Evolutionary conservation across 805 yeast species (phyloP), one percentile per base, ranked within the genome.

Genomic region (Candida nanaspora): DNA sequence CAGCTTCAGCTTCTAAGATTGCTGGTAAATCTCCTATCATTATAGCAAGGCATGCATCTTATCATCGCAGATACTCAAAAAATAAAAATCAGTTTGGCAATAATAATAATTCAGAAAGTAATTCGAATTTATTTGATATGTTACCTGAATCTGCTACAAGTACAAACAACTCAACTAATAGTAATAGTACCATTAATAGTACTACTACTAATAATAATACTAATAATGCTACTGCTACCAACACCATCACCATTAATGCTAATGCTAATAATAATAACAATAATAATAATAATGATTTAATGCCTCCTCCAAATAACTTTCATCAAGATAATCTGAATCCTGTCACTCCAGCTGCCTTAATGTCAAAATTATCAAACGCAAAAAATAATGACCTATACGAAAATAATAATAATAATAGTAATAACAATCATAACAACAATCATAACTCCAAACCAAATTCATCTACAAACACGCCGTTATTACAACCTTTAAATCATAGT

Each of bases 11-110:
- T 15, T 26, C 35, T 14, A 26, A 40, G 2, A 39, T 43, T 2
- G 20, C 42, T 5, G 66, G 64, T 45, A 62, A 61, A 39, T 65
- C 72, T 5, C 74, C 76, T 9, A 48, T 57, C 15, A 47, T 63
- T 4, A 63, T 63, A 42, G 56, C 66, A 2, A 53, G 53, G 35
- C 49, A 54, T 41, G 41, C 53, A 5, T 38, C 39, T 18, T 41
- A 41, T 27, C 31, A 35, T 23, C 29, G 26, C 6, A 28, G 31
- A 25, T 34, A 15, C 16, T 30, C 36, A 32, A 40, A 38, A 10
- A 31, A 3, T 6, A 33, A 26, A 29, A 16, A 19, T 18, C 39
- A 13, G 9, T 23, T 16, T 22, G 11, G 27, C 27, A 23, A 23
- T 23, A 23, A 23, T 11, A 23, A 23, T 23, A 23, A 23, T 11